A percentile compares a stretch with the other conserved stretches of the same genome.
phyloP scores from a whole-genome alignment of 495 filamentous ascomycete species.

The Friedmanniomyces simplex region DNA sequence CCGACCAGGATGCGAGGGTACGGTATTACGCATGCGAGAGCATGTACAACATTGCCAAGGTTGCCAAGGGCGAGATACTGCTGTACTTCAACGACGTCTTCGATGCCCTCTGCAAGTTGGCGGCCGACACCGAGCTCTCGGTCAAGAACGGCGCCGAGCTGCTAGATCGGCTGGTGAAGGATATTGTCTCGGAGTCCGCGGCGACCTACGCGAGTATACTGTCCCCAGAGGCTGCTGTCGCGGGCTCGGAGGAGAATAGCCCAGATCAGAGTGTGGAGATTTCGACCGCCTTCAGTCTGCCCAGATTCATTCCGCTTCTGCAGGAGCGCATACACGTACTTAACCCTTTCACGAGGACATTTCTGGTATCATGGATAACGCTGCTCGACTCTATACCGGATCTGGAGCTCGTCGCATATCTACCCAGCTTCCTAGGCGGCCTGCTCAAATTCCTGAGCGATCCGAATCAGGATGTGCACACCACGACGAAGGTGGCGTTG shows the following conservation, averaged over 20 bases:
- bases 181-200: conserved; percentile 94
- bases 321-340: conserved; percentile 87
- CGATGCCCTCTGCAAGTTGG: conserved; percentile 93
- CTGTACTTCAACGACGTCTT: conserved; percentile 98
- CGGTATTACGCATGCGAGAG: conserved; percentile 99
- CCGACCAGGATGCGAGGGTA: conserved; percentile 94
- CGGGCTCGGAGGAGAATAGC: conserved; percentile 25
- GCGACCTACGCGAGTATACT: conserved; percentile 89
- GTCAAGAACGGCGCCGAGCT: conserved; percentile 98
- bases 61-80: conserved; percentile 93
- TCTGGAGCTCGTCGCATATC: conserved; percentile 81
- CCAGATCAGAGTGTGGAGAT: conserved; percentile 32
- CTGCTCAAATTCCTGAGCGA: conserved; percentile 89
- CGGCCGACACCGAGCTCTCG: conserved; percentile 89
- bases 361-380: conserved; percentile 92
- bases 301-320: conserved; percentile 82
- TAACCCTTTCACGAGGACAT: conserved; percentile 88
- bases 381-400: conserved; percentile 95
- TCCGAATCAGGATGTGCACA: conserved; percentile 82
- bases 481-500: conserved; percentile 79
- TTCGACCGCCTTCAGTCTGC: conserved; percentile 86
- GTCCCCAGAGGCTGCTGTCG: conserved; percentile 41
- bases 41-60: conserved; percentile 99
- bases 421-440: conserved; percentile 85
- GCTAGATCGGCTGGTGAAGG: conserved; percentile 90